Conservation (phyloP, 768 basidiomycete genomes). For the Leccinum disarticulatum region DNA sequence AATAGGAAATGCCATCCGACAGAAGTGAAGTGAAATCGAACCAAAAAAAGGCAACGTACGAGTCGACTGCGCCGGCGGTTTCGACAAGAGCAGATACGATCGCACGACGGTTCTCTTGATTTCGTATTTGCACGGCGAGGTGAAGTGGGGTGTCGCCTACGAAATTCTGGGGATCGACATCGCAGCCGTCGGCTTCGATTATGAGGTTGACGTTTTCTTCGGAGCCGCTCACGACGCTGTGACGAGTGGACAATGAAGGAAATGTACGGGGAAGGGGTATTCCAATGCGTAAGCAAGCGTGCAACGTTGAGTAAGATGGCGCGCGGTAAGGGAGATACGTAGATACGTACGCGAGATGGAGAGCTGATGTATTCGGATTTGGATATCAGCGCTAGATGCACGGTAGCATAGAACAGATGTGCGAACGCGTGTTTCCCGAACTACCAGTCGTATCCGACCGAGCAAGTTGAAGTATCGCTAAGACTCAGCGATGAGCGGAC, state of each 20-base stretch:
- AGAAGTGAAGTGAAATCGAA: not conserved
- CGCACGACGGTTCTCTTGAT: constrained; percentile 12
- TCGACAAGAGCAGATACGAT: constrained; percentile 27
- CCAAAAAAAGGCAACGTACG: constrained; percentile 14
- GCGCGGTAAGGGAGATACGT: not conserved
- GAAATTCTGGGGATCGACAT: constrained; percentile 28
- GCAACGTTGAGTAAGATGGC: not conserved
- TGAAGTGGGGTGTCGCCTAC: constrained; percentile 31
- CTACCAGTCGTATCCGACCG: constrained; percentile 8
- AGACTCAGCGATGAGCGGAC: not conserved
- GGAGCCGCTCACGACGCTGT: constrained; percentile 18
- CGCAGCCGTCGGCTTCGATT: constrained; percentile 28
- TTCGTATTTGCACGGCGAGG: constrained; percentile 24
- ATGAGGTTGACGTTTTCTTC: constrained; percentile 22
- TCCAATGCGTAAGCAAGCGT: not conserved
- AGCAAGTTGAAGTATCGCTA: not conserved
- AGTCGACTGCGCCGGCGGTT: constrained; percentile 23
- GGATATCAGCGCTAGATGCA: constrained; percentile 14
- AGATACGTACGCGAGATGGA: constrained; percentile 32
- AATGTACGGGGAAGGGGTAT: not conserved
- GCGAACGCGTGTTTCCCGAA: constrained; percentile 32
- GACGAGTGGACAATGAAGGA: not conserved
- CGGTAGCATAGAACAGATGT: not conserved
- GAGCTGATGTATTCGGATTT: constrained; percentile 18
- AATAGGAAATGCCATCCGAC: not conserved